Evolutionary conservation across 2,329 filamentous ascomycete genomes (phyloP).

Genomic region (Botrytis squamosa): DNA sequence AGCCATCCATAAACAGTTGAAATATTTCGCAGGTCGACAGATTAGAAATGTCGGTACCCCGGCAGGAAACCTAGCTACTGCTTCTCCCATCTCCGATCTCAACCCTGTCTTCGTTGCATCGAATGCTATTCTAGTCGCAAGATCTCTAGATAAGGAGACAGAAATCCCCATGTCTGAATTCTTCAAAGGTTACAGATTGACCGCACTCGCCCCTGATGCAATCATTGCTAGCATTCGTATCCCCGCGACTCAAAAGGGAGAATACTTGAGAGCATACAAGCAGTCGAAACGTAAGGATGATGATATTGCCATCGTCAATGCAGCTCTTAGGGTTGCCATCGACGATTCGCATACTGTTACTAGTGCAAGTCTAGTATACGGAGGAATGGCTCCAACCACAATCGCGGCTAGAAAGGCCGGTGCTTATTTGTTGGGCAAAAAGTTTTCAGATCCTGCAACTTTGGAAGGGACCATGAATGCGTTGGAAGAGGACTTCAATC

Average conservation of each 20-base stretch:
- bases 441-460: constrained; percentile 75
- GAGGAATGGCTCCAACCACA: constrained; percentile 91
- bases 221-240: constrained; percentile 87
- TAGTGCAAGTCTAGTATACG: constrained; percentile 80
- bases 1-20: constrained; percentile 91
- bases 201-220: constrained; percentile 75
- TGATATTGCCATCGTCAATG: constrained; percentile 96
- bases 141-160: constrained; percentile 67
- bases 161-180: constrained; percentile 92
- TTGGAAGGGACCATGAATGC: constrained; percentile 88
- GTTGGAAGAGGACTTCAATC: constrained; percentile 84
- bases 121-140: constrained; percentile 77
- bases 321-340: constrained; percentile 73
- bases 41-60: constrained; percentile 98
- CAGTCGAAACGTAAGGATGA: constrained; percentile 97
- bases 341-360: constrained; percentile 68
- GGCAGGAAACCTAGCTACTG: constrained; percentile 89
- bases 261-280: constrained; percentile 89
- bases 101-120: constrained; percentile 92
- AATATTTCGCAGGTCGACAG: constrained; percentile 91
- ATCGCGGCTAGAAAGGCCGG: constrained; percentile 80
- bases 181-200: constrained; percentile 87
- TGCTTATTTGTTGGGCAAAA: constrained; percentile 72
- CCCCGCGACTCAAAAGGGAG: constrained; percentile 73
- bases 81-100: constrained; percentile 92